Base-by-base conservation (phyloP, 1,284 basidiomycete species). In the Waitea zeae region DNA sequence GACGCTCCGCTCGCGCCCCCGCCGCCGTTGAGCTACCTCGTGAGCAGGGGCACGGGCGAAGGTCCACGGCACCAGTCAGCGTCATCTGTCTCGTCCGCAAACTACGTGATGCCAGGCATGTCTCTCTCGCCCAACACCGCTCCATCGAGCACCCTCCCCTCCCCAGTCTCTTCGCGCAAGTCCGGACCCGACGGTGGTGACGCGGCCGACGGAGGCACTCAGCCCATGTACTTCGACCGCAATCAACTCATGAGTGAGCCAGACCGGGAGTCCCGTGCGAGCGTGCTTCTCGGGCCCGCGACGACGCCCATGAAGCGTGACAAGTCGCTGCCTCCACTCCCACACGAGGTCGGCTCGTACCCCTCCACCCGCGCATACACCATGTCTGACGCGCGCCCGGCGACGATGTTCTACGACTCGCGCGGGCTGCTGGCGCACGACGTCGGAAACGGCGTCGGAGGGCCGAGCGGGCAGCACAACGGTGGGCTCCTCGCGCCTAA, bases 1-100 rank as follows among this genome's bases (percentile, higher is more conserved):
- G 74, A 81, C 47, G 50, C 62, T 12, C 82, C 82, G 4, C 60
- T 90, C 24, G 74, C 79, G 2, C 87, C 87, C 1, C 87, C 87
- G 3, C 87, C 87, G 3, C 78, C 83, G 2, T 50, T 90, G 38
- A 82, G 81, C 0, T 88, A 86, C 55, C 66, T 90, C 26, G 80
- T 88, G 2, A 68, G 71, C 42, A 67, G 80, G 36, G 59, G 66
- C n/a, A 60, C 61, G 30, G 57, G 57, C 15, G 67, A 74, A 31
- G 58, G 56, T 14, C n/a, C n/a, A n/a, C 20, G 53, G 51, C 28
- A 43, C 47, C 31, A 51, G 76, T 7, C 76, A 76, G 81, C 80
- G 12, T 65, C 70, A 5, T 69, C 70, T 15, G 59, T 63, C 35
- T 49, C 59, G 26, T 71, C 73, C 14, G 66, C 70, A 28, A 75